Evolutionary conservation across 2,329 filamentous ascomycete genomes (phyloP), one percentile per base, ranked within the genome.

Genomic region (Colletotrichum euphorbiae): DNA sequence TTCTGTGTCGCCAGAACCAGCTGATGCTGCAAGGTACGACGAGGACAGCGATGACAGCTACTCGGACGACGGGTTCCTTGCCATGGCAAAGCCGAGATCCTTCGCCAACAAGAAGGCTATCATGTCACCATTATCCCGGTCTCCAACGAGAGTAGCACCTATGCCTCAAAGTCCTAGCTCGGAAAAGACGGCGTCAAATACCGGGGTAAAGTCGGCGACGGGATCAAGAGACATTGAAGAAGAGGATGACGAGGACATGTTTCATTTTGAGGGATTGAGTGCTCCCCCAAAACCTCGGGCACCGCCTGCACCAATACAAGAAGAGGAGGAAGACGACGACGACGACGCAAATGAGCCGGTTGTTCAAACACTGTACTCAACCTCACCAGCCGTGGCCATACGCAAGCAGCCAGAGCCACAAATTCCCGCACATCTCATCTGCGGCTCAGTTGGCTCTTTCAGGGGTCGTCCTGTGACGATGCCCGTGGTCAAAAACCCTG

Each of bases 401-500:
- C 69, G 74, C 52, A 78, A 76, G 62, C 73, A 74, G 28, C 67
- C 73, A 45, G 65, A 72, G 57, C 59, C 72, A n/a, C 71, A 69
- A 42, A 75, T 69, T 28, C 75, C 73, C 1, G 69, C 71, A 19
- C 65, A 71, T 28, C 61, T 72, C 9, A 68, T 69, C 36, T 62
- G 78, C 21, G 80, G 80, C 17, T 84, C 83, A 6, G 74, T 85
- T 13, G 85, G 85, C 3, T 87, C 85, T n/a, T 87, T 86, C 71
- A 85, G 82, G 72, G 85, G 85, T 48, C 80, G 80, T 19, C 80
- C 85, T 13, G 82, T 89, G 54, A 79, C 81, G 40, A 85, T 87
- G 77, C 81, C 83, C 2, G 79, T 87, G 13, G 81, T 88, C 51
- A 81, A 80, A 54, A 80, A 84, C 55, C 80, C 83, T 8, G 80